These are phyloP conservation scores for Podospora sp. DNA, from an alignment of 495 filamentous ascomycete genomes.

Conservation along the genomic window DNA sequence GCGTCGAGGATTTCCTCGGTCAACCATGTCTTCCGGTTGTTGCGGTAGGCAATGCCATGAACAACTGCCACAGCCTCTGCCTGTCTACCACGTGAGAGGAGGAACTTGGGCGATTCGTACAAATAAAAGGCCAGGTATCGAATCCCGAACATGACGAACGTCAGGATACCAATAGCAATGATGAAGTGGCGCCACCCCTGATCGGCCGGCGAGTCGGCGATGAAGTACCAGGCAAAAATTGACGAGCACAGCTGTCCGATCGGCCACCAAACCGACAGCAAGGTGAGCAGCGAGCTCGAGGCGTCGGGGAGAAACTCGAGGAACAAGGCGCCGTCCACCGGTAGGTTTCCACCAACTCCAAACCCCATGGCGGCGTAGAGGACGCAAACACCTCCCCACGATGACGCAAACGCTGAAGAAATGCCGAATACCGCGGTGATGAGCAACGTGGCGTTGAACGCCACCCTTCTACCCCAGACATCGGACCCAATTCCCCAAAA, in stretches of 20 bases:
- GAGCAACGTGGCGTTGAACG: slow-evolving; percentile 75
- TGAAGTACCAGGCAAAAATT: slow-evolving; percentile 76
- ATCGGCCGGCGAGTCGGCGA: slow-evolving; percentile 68
- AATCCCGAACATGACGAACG: slow-evolving; percentile 68
- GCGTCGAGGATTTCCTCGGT: slow-evolving; percentile 60
- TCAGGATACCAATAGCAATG: slow-evolving; percentile 71
- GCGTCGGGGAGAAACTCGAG: slow-evolving; percentile 79
- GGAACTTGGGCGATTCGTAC: slow-evolving; percentile 80
- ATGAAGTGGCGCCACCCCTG: slow-evolving; percentile 81
- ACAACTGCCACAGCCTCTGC: slow-evolving; percentile 74
- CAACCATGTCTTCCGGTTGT: slow-evolving; percentile 66
- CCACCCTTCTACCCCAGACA: slow-evolving; percentile 68
- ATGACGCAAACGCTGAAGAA: slow-evolving; percentile 66
- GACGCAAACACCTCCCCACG: slow-evolving; percentile 65
- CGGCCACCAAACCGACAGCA: slow-evolving; percentile 81
- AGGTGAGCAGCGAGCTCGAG: slow-evolving; percentile 73
- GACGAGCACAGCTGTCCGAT: slow-evolving; percentile 72
- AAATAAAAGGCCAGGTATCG: slow-evolving; percentile 82
- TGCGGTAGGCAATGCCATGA: slow-evolving; percentile 72
- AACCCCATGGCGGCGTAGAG: slow-evolving; percentile 52
- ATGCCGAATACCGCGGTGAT: slow-evolving; percentile 76
- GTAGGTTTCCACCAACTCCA: slow-evolving; percentile 71
- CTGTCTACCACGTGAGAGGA: slow-evolving; percentile 75
- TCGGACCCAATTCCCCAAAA: slow-evolving; percentile 83
- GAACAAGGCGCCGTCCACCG: slow-evolving; percentile 78